Evolutionary conservation across 345 rosid species (phyloP).

Genomic region (Jatropha curcas): DNA sequence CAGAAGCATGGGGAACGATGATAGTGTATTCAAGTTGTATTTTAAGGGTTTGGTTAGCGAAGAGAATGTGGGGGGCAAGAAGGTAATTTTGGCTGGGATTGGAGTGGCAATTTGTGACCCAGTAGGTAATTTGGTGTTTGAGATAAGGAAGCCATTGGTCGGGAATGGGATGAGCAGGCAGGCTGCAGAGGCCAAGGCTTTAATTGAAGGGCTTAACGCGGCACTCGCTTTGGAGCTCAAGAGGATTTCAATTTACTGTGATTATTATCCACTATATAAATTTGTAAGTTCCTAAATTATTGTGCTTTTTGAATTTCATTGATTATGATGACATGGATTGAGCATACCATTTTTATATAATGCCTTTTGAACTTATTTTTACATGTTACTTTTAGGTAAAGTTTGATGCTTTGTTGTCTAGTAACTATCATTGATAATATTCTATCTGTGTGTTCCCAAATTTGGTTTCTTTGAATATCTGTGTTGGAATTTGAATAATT

Average conservation of each 20-base stretch:
- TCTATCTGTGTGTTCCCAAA: no score
- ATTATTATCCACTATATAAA: slow-evolving; percentile 43
- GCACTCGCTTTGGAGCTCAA: slow-evolving; percentile 61
- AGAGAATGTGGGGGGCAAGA: slow-evolving; percentile 39
- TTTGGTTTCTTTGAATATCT: no score
- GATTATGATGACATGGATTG: neutral
- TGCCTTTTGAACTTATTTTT: neutral
- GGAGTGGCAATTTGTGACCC: slow-evolving; percentile 61
- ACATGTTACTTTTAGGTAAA: neutral
- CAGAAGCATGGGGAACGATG: neutral
- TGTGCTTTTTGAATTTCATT: neutral
- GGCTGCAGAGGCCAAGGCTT: slow-evolving; percentile 49
- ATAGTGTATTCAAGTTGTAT: slow-evolving; percentile 28
- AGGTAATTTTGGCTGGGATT: slow-evolving; percentile 39
- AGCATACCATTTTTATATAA: neutral
- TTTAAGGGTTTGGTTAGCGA: slow-evolving; percentile 46
- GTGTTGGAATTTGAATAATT: neutral
- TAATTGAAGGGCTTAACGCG: slow-evolving; percentile 67
- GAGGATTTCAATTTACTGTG: slow-evolving; percentile 39
- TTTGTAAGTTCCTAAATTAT: slow-evolving; percentile 43
- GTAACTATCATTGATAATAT: no score
- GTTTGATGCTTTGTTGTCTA: no score
- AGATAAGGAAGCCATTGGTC: slow-evolving; percentile 33
- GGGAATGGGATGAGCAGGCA: slow-evolving; percentile 30
- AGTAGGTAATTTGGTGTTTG: slow-evolving; percentile 43